phyloP scores from a whole-genome alignment of 2,329 filamentous ascomycete genomes.

The Exserohilum turcica region DNA sequence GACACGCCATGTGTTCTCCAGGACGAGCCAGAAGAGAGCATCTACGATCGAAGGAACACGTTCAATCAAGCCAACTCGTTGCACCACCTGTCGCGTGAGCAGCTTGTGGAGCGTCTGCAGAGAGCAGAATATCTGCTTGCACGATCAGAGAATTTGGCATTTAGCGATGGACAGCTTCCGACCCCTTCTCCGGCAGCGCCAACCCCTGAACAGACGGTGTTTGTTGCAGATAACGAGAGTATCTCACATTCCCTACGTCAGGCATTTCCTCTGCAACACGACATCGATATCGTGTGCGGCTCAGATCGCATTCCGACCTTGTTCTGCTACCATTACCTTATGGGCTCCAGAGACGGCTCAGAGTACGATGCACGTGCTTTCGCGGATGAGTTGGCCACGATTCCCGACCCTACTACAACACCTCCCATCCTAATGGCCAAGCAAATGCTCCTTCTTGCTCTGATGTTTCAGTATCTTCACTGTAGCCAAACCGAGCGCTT shows the following conservation, averaged over 20 bases:
- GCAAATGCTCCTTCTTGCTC: constrained; percentile 42
- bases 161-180: constrained; percentile 3
- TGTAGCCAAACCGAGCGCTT: constrained; percentile 15
- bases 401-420: constrained; percentile 11
- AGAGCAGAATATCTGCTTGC: constrained; percentile 13
- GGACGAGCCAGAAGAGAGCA: constrained; percentile 19
- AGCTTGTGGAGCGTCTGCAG: constrained; percentile 13
- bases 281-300: constrained; percentile 17
- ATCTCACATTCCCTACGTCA: constrained; percentile 11
- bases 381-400: constrained; percentile 8
- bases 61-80: not conserved
- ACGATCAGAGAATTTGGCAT: not conserved
- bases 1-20: constrained; percentile 26
- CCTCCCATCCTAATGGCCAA: constrained; percentile 43
- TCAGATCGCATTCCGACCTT: constrained; percentile 10
- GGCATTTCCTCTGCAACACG: constrained; percentile 17
- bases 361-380: constrained; percentile 11
- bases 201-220: not conserved
- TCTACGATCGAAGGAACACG: not conserved
- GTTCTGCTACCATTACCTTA: constrained; percentile 16
- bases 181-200: not conserved
- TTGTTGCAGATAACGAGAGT: constrained; percentile 5
- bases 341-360: constrained; percentile 7
- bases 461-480: constrained; percentile 30
- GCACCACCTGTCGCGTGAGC: not conserved